phyloP scores from a whole-genome alignment of 179 eudicot genomes.

The Silene noctiflora region DNA sequence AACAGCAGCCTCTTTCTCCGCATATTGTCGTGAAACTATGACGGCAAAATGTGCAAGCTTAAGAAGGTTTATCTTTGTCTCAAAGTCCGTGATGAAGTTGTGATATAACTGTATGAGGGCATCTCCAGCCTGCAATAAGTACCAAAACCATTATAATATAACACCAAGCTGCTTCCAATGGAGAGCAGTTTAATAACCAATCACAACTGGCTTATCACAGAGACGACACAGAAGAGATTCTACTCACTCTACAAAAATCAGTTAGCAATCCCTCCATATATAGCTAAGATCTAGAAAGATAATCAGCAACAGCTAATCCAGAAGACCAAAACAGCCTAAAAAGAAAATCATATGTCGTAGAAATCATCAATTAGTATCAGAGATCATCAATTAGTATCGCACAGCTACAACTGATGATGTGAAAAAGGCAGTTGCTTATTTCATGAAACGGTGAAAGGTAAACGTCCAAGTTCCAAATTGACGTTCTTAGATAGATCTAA shows the following conservation, averaged over 20 bases:
- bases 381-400: neutral
- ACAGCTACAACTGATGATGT: neutral
- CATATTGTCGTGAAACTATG: slow-evolving; percentile 85
- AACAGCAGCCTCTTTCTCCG: slow-evolving; percentile 85
- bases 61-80: slow-evolving; percentile 96
- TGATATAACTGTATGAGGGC: slow-evolving; percentile 88
- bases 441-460: neutral
- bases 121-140: slow-evolving; percentile 78
- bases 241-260: neutral
- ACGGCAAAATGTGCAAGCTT: slow-evolving; percentile 99
- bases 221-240: neutral
- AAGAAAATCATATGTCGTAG: neutral
- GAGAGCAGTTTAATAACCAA: neutral
- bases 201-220: neutral
- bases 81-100: slow-evolving; percentile 93
- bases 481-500: too few species aligned
- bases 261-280: neutral
- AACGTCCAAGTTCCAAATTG: neutral
- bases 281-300: neutral
- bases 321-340: neutral
- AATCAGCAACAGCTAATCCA: neutral
- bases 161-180: neutral
- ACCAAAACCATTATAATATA: neutral
- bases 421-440: neutral
- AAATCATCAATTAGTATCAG: neutral